A percentile compares a stretch with the other conserved stretches of the same genome.
phyloP scores from a whole-genome alignment of 345 rosid species.

The Gossypium bickii region DNA sequence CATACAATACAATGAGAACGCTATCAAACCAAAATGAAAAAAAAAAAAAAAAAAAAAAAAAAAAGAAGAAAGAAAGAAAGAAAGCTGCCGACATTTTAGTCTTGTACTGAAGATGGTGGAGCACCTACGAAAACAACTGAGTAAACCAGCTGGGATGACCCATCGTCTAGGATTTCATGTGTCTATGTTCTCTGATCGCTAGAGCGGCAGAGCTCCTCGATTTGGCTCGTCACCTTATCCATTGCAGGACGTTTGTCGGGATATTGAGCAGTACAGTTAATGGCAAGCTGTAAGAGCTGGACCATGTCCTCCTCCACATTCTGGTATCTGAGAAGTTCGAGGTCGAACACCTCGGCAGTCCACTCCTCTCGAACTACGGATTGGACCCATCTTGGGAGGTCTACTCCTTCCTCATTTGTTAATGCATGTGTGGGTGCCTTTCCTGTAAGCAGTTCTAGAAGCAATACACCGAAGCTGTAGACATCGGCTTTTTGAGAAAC shows the following conservation, averaged over 20 bases:
- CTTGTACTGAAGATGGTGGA: too few relatives aligned
- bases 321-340: slow-evolving; percentile 74
- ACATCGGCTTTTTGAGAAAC: slow-evolving; percentile 88
- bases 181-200: slow-evolving; percentile 9
- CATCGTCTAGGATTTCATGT: too few relatives aligned
- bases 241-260: slow-evolving; percentile 79
- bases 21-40: too few relatives aligned
- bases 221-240: slow-evolving; percentile 52
- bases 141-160: too few relatives aligned
- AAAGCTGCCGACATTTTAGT: too few relatives aligned
- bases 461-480: slow-evolving; percentile 80
- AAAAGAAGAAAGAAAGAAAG: too few relatives aligned
- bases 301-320: slow-evolving; percentile 49
- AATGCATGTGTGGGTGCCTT: slow-evolving; percentile 60
- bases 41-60: too few relatives aligned
- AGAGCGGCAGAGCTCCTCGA: slow-evolving; percentile 50
- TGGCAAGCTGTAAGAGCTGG: slow-evolving; percentile 28
- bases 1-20: too few relatives aligned
- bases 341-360: slow-evolving; percentile 73
- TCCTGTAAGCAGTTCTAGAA: slow-evolving; percentile 84
- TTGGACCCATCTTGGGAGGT: too few relatives aligned
- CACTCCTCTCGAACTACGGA: slow-evolving; percentile 36
- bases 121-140: too few relatives aligned
- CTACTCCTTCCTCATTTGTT: too few relatives aligned
- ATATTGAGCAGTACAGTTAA: slow-evolving; percentile 66